Percentiles rank a stretch among this genome's conserved stretches.
These are phyloP conservation scores for Trypanosoma conorhini DNA, from an alignment of 208 protist species.

Conservation along the genomic window DNA sequence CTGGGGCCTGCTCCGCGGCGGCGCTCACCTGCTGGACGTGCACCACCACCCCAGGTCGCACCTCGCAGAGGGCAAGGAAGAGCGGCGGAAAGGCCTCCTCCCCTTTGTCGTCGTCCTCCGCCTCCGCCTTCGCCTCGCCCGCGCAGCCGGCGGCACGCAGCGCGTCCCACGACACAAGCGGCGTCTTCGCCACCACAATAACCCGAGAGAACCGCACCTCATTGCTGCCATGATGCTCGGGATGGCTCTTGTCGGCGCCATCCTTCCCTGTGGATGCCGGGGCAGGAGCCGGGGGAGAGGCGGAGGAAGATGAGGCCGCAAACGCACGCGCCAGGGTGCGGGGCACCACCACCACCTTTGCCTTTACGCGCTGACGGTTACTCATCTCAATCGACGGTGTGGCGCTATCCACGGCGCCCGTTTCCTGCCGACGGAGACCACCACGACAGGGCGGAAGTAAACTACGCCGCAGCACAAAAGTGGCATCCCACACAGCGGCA, in stretches of 20 bases:
- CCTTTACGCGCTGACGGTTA: slow-evolving; percentile 77
- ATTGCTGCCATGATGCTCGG: neutral
- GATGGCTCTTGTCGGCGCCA: neutral
- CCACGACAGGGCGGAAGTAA: slow-evolving; percentile 21
- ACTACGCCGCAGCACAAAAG: slow-evolving; percentile 75
- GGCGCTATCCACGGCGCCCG: slow-evolving; percentile 25
- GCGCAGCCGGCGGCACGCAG: slow-evolving; percentile 21
- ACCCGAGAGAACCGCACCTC: slow-evolving; percentile 49
- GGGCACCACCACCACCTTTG: slow-evolving; percentile 60
- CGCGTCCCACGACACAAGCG: slow-evolving; percentile 44
- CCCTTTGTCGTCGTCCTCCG: slow-evolving; percentile 6
- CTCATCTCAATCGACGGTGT: slow-evolving; percentile 62
- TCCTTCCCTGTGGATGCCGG: neutral
- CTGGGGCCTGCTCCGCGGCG: slow-evolving; percentile 49
- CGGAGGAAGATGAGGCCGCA: neutral
- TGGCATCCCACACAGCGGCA: slow-evolving; percentile 81
- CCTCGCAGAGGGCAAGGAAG: slow-evolving; percentile 38
- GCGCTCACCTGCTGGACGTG: slow-evolving; percentile 62
- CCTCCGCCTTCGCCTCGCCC: neutral
- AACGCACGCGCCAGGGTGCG: slow-evolving; percentile 16
- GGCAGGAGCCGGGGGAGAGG: neutral
- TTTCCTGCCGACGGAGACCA: neutral
- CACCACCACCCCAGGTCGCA: slow-evolving; percentile 38
- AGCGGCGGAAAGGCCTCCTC: slow-evolving; percentile 40
- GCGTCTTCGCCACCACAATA: slow-evolving; percentile 40